Conservation (phyloP, 1,139 yeast genomes). For the Spathaspora sp. region DNA sequence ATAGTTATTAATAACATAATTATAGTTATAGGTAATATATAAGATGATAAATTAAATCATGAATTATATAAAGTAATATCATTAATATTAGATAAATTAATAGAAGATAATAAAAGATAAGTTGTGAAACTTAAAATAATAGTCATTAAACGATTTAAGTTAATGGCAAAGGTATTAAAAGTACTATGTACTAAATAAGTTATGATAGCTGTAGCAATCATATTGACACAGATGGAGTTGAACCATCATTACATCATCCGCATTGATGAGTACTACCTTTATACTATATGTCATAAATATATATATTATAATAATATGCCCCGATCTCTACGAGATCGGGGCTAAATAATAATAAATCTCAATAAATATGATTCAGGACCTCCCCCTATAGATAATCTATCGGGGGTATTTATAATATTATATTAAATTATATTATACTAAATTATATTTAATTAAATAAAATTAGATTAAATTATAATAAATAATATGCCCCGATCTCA, state of each 20-base stretch:
- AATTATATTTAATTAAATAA: too few relatives aligned
- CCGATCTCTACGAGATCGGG: too few relatives aligned
- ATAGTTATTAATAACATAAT: conserved; percentile 12
- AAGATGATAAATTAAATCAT: conserved; percentile 17
- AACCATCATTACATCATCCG: conserved; percentile 1
- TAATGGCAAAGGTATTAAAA: conserved; percentile 8
- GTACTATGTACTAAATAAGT: conserved; percentile 12
- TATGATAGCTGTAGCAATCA: conserved; percentile 11
- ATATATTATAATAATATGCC: too few relatives aligned
- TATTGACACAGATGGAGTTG: conserved; percentile 4
- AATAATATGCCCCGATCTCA: too few relatives aligned
- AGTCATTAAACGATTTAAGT: conserved; percentile 18
- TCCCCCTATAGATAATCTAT: too few relatives aligned
- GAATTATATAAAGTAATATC: conserved; percentile 22
- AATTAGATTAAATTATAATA: too few relatives aligned
- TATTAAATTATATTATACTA: too few relatives aligned
- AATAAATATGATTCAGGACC: too few relatives aligned
- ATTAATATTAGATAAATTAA: conserved; percentile 15
- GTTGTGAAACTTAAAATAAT: conserved; percentile 16
- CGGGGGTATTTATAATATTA: too few relatives aligned
- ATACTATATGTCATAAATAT: background rate
- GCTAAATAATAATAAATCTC: too few relatives aligned
- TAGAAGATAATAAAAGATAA: conserved; percentile 12
- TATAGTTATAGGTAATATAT: conserved; percentile 13
- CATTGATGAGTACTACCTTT: conserved; percentile 1